Conservation (phyloP, 2,329 filamentous ascomycete genomes). For the Magnaporthiopsis incrustans region DNA sequence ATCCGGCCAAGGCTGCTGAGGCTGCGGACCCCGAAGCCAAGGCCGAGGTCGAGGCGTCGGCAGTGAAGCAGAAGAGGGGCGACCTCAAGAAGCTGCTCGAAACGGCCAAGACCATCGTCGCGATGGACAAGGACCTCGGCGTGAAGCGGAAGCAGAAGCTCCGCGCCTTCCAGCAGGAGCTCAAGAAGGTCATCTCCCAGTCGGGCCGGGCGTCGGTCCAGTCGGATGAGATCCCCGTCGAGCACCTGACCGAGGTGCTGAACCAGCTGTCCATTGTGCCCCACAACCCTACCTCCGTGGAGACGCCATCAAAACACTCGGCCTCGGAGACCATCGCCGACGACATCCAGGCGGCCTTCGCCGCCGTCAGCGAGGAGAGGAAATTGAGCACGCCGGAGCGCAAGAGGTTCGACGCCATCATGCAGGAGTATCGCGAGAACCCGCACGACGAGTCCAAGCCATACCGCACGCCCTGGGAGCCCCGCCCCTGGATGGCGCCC, state of each 20-base stretch:
- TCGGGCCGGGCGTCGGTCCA: conserved; percentile 31
- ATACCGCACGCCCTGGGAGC: conserved; percentile 86
- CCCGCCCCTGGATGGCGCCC: conserved; percentile 76
- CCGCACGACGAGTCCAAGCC: conserved; percentile 69
- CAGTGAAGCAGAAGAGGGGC: conserved; percentile 1
- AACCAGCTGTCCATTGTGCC: conserved; percentile 25
- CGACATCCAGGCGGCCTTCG: background rate
- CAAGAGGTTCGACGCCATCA: conserved; percentile 43
- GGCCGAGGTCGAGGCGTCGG: conserved; percentile 14
- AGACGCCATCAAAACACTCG: conserved; percentile 25
- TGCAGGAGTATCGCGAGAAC: conserved; percentile 63
- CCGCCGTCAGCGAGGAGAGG: conserved; percentile 13
- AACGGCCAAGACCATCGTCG: conserved; percentile 26
- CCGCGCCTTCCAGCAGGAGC: conserved; percentile 60
- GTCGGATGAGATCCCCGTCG: conserved; percentile 42
- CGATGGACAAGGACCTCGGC: conserved; percentile 34
- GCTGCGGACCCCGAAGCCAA: conserved; percentile 20
- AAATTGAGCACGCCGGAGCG: conserved; percentile 46
- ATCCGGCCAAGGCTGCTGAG: conserved; percentile 14
- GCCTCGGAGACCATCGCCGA: background rate
- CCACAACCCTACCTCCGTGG: conserved; percentile 8
- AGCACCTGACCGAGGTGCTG: conserved; percentile 45
- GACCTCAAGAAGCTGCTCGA: conserved; percentile 37
- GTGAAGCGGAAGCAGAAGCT: conserved; percentile 70
- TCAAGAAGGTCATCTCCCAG: conserved; percentile 55